phyloP scores from a whole-genome alignment of 2,329 filamentous ascomycete genomes.

The Aureobasidium sp. region DNA sequence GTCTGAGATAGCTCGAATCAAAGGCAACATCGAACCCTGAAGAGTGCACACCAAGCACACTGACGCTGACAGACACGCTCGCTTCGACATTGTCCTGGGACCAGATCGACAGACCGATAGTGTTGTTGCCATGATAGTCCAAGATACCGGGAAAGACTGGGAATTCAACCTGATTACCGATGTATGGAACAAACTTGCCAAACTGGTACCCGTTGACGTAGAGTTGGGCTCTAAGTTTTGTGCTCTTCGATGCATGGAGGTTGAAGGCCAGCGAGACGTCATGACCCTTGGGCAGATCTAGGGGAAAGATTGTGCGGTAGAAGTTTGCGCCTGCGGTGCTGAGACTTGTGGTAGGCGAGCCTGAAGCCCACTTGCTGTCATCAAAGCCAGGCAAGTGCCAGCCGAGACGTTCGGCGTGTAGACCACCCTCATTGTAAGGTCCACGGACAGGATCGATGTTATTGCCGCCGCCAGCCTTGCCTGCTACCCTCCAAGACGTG shows the following conservation, averaged over 20 bases:
- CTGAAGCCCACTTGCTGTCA: constrained; percentile 27
- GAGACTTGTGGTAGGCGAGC: constrained; percentile 29
- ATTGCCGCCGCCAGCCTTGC: constrained; percentile 44
- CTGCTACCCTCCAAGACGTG: constrained; percentile 49
- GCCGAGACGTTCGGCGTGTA: constrained; percentile 49
- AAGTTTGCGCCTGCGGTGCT: constrained; percentile 44
- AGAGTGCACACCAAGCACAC: constrained; percentile 43
- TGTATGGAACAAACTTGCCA: constrained; percentile 46
- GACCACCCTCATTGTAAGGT: constrained; percentile 49
- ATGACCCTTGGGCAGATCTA: constrained; percentile 42
- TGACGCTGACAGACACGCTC: constrained; percentile 32
- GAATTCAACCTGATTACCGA: constrained; percentile 54
- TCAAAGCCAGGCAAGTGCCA: constrained; percentile 51
- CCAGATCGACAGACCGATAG: constrained; percentile 52
- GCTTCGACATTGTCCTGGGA: constrained; percentile 46
- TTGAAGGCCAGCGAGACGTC: constrained; percentile 51
- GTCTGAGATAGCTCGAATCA: constrained; percentile 37
- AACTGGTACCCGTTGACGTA: constrained; percentile 60
- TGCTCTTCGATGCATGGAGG: constrained; percentile 36
- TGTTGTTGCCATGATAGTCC: constrained; percentile 51
- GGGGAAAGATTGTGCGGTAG: constrained; percentile 45
- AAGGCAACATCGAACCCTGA: constrained; percentile 34
- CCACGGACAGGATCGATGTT: constrained; percentile 49
- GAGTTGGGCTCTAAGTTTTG: constrained; percentile 46
- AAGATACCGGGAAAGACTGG: constrained; percentile 52